Evolutionary conservation across 208 protist species (phyloP).

Genomic region (Trypanosoma brucei): DNA sequence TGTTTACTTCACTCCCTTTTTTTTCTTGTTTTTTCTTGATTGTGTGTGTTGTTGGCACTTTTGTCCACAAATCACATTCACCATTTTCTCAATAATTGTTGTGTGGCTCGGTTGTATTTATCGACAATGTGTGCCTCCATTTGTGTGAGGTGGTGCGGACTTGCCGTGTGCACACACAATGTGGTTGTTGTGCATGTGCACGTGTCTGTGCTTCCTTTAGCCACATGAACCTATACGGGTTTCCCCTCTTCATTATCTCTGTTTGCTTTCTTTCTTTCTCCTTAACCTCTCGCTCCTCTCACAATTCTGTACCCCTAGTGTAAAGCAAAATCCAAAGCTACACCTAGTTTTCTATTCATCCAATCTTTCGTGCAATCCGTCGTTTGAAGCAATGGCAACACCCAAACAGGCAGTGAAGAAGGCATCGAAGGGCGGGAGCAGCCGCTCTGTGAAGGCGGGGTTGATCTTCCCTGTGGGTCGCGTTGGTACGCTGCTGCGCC

Average conservation of each 20-base stretch:
- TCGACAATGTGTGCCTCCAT: too few species aligned
- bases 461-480: slow-evolving; percentile 99
- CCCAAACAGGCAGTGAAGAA: slow-evolving; percentile 64
- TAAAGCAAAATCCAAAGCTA: background rate
- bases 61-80: too few species aligned
- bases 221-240: too few species aligned
- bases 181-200: too few species aligned
- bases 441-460: slow-evolving; percentile 93
- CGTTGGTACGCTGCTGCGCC: slow-evolving; percentile 93
- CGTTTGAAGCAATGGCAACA: slow-evolving; percentile 38
- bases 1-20: slow-evolving; percentile 11
- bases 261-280: slow-evolving; percentile 9
- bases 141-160: too few species aligned
- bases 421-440: slow-evolving; percentile 60
- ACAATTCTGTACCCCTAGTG: too few species aligned
- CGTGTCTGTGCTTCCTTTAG: too few species aligned
- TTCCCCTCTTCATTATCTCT: background rate
- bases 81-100: too few species aligned
- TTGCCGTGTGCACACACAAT: too few species aligned
- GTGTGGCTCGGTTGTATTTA: too few species aligned
- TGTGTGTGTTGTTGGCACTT: too few species aligned
- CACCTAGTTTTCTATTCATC: background rate
- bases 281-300: background rate
- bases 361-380: background rate
- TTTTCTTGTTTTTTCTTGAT: slow-evolving; percentile 3